Evolutionary conservation across 1,139 yeast genomes (phyloP), one percentile per base, ranked within the genome.

Genomic region (Saccharomycopsis hybrid): DNA sequence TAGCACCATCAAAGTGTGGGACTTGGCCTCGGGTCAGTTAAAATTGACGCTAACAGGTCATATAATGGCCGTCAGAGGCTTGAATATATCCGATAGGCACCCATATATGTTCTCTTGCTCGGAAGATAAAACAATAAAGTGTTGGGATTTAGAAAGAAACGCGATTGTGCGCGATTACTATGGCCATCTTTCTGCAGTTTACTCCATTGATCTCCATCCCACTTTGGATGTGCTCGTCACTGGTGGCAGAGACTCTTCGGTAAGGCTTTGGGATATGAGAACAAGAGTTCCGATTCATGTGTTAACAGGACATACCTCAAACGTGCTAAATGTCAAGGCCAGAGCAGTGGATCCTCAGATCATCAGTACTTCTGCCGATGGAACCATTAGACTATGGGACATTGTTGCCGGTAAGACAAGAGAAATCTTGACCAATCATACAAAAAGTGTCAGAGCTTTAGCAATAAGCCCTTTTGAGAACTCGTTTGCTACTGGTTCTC

Each of bases 141-240:
- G 97, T 66, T 94, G 97, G 97, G 98, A 94, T 68, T 71, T 94
- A 59, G 97, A 92, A 64, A 77, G 82, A 59, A 87, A 92, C 58
- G 78, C 80, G 59, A 82, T 87, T 1, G 78, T 89, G 13, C 71
- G 97, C 51, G 88, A 89, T 59, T 94, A 87, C 63, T 95, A 90
- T 65, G 99, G 98, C 3, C 98, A 92, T 66, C 73, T 88, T 31
- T 87, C 95, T 25, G 95, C 96, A 2, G 87, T 94, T 1, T 89
- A 87, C 61, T 73, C 95, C 1, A 72, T 89, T 49, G 89, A 82
- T 50, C 65, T 89, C 27, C 97, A 90, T 63, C 97, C 97, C 0
- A 87, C 88, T 4, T 67, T 90, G 39, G 96, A 90, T 60, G 65
- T 92, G 9, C 68, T 94, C n/a, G 85, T 85, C 18, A 85, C 95